Percentiles rank a stretch among this genome's conserved stretches.
These are phyloP conservation scores for Colletotrichum lupini DNA, from an alignment of 2,329 filamentous ascomycete genomes.

Conservation along the genomic window DNA sequence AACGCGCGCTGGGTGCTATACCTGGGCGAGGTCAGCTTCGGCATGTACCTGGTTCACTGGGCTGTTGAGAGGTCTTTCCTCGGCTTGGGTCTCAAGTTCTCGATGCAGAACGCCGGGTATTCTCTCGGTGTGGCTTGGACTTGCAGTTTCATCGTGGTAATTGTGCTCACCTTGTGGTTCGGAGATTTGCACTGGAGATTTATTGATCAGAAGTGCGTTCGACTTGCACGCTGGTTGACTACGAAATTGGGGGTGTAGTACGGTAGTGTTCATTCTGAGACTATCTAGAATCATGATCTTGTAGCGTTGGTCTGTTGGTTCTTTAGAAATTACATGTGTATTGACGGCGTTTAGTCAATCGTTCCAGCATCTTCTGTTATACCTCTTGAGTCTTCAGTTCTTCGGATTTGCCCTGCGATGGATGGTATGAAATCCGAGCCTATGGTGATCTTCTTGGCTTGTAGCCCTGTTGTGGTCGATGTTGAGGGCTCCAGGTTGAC, in stretches of 20 bases:
- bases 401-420: too few relatives aligned
- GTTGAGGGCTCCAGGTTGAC: too few relatives aligned
- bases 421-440: too few relatives aligned
- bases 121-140: neutral
- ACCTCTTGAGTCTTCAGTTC: neutral
- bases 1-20: constrained; percentile 69
- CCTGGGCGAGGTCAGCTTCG: constrained; percentile 70
- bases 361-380: neutral
- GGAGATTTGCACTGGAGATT: constrained; percentile 59
- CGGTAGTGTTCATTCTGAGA: neutral
- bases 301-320: neutral
- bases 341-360: neutral
- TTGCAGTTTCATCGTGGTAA: neutral
- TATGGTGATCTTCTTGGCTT: too few relatives aligned
- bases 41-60: constrained; percentile 73
- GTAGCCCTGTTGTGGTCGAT: too few relatives aligned
- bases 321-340: neutral
- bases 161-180: constrained; percentile 48
- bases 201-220: constrained; percentile 57
- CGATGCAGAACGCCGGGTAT: neutral
- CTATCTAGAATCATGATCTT: neutral
- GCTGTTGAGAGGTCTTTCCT: neutral
- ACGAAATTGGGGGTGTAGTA: neutral
- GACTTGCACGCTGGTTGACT: constrained; percentile 54
- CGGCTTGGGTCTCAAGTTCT: neutral